These are phyloP conservation scores for Samsoniella hepiali DNA, from an alignment of 2,329 filamentous ascomycete genomes.

Conservation along the genomic window DNA sequence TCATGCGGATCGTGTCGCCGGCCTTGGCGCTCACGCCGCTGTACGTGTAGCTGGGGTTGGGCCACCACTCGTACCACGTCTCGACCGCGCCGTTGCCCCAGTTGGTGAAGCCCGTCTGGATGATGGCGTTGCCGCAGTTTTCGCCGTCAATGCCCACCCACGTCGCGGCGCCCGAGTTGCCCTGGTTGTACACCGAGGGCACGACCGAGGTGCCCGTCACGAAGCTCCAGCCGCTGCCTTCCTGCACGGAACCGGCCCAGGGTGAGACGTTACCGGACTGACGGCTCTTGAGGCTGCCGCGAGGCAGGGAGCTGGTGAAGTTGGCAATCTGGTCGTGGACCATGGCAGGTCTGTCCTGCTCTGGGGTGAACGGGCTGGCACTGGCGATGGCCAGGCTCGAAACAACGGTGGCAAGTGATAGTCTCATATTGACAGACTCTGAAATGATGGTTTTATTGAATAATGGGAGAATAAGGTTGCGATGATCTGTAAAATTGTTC, in stretches of 20 bases:
- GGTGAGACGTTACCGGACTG: neutral
- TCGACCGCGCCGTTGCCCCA: slow-evolving; percentile 32
- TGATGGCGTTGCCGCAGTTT: slow-evolving; percentile 34
- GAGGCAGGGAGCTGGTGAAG: neutral
- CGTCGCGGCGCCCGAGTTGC: slow-evolving; percentile 26
- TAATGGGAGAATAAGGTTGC: neutral
- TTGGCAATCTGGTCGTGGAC: slow-evolving; percentile 1
- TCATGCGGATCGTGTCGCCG: slow-evolving; percentile 26
- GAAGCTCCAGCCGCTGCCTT: slow-evolving; percentile 5
- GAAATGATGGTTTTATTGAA: neutral
- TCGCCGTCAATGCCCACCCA: slow-evolving; percentile 44
- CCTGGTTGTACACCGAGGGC: slow-evolving; percentile 4
- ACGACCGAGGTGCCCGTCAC: slow-evolving; percentile 4
- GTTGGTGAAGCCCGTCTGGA: slow-evolving; percentile 41
- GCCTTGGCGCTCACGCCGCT: slow-evolving; percentile 23
- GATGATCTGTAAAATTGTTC: neutral
- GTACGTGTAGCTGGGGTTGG: slow-evolving; percentile 37
- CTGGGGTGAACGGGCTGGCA: neutral
- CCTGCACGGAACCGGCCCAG: slow-evolving; percentile 5
- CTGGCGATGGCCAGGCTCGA: neutral
- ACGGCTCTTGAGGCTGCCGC: neutral
- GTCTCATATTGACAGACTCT: neutral
- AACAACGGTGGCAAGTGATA: neutral
- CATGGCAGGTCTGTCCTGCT: slow-evolving; percentile 7
- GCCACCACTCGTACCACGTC: slow-evolving; percentile 43